Evolutionary conservation across 2,329 filamentous ascomycete species (phyloP).

Genomic region (Aspergillus jensenii): DNA sequence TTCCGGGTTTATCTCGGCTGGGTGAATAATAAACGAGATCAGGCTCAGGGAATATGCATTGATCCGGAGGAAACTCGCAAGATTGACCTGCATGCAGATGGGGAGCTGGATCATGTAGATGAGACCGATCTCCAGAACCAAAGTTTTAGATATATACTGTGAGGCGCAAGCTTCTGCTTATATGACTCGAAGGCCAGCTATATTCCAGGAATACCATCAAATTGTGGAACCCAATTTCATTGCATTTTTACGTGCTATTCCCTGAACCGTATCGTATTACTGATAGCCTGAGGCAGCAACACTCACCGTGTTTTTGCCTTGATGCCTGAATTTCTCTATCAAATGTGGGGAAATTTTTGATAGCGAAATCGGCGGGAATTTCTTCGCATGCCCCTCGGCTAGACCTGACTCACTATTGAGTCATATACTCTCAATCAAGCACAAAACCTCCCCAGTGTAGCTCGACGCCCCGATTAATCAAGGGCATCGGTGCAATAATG

Average conservation of each 20-base stretch:
- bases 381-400: conserved; percentile 24
- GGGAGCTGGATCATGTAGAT: conserved; percentile 16
- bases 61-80: conserved; percentile 14
- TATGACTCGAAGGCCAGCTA: too few species aligned
- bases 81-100: conserved; percentile 13
- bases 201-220: too few species aligned
- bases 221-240: too few species aligned
- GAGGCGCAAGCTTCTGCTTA: too few species aligned
- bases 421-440: conserved; percentile 1
- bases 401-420: conserved; percentile 25
- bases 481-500: conserved; percentile 28
- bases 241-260: too few species aligned
- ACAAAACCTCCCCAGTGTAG: conserved; percentile 1
- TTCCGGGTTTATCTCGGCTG: conserved; percentile 16
- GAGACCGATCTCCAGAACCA: conserved; percentile 22
- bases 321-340: background rate
- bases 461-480: conserved; percentile 2
- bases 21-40: conserved; percentile 15
- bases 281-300: background rate
- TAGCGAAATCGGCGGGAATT: conserved; percentile 31
- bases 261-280: too few species aligned
- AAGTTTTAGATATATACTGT: conserved; percentile 9
- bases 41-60: conserved; percentile 14
- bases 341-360: conserved; percentile 13
- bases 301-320: background rate